Percentiles rank a stretch among this genome's conserved stretches.
Evolutionary conservation across 495 filamentous ascomycete species (phyloP).

Genomic region (Staphylotrichum tortipilum): DNA sequence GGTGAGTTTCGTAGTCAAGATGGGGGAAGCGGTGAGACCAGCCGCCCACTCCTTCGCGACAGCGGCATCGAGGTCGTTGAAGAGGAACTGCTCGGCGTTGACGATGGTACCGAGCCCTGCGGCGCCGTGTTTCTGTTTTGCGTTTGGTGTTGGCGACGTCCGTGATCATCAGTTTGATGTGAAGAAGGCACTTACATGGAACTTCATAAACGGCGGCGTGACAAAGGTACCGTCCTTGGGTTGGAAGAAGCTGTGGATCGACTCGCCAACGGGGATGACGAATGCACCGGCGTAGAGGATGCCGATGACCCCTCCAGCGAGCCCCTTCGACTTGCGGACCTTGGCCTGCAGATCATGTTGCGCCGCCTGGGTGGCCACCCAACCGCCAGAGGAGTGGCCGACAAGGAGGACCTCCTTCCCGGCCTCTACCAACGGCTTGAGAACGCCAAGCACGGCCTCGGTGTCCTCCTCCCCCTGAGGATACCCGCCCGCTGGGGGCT

Average conservation of each 20-base stretch:
- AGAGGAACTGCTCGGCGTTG: background rate
- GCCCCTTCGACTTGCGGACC: background rate
- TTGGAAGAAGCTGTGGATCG: background rate
- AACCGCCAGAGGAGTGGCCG: background rate
- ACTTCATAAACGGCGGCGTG: background rate
- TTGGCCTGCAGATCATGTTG: background rate
- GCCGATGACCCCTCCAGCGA: background rate
- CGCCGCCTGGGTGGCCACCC: background rate
- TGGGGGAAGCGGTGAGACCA: background rate
- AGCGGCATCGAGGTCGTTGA: background rate
- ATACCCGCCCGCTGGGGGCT: background rate
- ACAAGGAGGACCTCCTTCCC: background rate
- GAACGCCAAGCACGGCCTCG: background rate
- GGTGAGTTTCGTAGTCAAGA: background rate
- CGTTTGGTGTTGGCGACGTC: background rate
- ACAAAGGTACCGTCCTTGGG: constrained; percentile 1
- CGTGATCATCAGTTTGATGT: background rate
- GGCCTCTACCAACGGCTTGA: background rate
- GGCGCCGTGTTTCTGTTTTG: background rate
- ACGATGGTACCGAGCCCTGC: background rate
- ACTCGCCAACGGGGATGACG: background rate
- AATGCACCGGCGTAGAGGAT: background rate
- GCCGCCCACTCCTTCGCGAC: background rate
- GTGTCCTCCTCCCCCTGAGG: background rate
- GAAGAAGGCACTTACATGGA: constrained; percentile 1